Evolutionary conservation across 257 asterid genomes (phyloP), one percentile per base, ranked within the genome.

Genomic region (Gardenia jasminoides): DNA sequence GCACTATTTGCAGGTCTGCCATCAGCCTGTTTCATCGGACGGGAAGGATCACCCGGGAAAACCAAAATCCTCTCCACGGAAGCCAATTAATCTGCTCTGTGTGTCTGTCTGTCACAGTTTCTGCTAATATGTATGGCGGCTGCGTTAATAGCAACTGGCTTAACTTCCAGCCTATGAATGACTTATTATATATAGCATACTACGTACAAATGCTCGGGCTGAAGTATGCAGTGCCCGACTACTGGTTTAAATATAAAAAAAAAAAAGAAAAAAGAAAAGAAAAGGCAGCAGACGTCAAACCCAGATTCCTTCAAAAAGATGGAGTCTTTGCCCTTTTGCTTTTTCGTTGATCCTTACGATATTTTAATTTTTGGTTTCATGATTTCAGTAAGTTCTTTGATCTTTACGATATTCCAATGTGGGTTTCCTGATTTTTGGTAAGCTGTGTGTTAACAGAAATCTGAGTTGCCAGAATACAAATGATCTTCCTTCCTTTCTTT

Each of bases 1-100:
- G 85, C 78, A 92, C 91, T 75, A 91, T 90, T 80, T 92, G 94
- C 75, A 87, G 44, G 78, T 88, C 70, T 17, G 81, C 88, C 96
- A 90, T 88, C 12, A 11, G 13, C 50, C 10, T 9, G 9, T 8
- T 46, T 8, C 50, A 12, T 36, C 50, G 10, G 11, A 7, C 50
- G 12, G 50, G 12, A 8, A 44, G 47, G 47, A 44, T 44, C 47
- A 0, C 5, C 46, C 46, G 11, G 56, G 11, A 52, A 10, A 52
- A 52, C 12, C 17, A 52, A 16, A 52, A 52, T 52, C 59, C 22
- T 44, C 48, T 44, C 12, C 11, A 44, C 48, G 48, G 48, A 44
- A 44, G 48, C 48, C 59, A 52, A 52, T 12, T 48, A 7, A 48
- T 48, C 11, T 44, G 48, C 48, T 44, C 1, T 2, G n/a, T 31